Percentiles rank a stretch among this genome's conserved stretches.
Evolutionary conservation across 371 early-diverging fungal species (phyloP).

Genomic region (Syncephalastrum monosporum): DNA sequence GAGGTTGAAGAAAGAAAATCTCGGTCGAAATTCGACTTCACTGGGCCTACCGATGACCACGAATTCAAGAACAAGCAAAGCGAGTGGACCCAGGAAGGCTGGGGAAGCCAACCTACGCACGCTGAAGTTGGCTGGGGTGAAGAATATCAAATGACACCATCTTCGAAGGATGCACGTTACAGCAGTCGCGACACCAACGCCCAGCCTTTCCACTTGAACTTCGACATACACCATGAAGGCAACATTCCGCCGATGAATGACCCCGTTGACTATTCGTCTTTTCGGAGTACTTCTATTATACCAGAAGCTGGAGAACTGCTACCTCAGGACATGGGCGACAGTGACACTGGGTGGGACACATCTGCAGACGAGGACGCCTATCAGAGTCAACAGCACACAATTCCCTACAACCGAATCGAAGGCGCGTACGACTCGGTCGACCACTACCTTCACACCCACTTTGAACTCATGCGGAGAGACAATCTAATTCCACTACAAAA

Average conservation of each 20-base stretch:
- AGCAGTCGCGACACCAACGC: conserved; percentile 8
- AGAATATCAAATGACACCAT: not conserved
- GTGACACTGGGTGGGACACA: conserved; percentile 6
- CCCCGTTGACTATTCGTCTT: conserved; percentile 22
- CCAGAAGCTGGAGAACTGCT: conserved; percentile 30
- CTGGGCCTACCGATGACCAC: conserved; percentile 10
- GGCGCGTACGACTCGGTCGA: conserved; percentile 51
- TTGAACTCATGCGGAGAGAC: conserved; percentile 65
- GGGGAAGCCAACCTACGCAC: conserved; percentile 10
- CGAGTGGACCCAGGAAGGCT: not conserved
- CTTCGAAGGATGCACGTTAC: conserved; percentile 5
- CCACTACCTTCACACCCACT: conserved; percentile 65
- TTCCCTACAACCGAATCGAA: conserved; percentile 55
- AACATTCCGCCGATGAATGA: conserved; percentile 20
- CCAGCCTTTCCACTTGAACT: conserved; percentile 20
- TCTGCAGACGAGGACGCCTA: not conserved
- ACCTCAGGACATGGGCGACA: not conserved
- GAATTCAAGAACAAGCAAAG: too few species aligned
- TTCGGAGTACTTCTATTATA: conserved; percentile 23
- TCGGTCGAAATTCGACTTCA: conserved; percentile 13
- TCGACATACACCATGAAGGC: conserved; percentile 26
- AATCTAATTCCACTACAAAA: conserved; percentile 54
- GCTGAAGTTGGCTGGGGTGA: conserved; percentile 8
- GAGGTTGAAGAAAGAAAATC: conserved; percentile 4
- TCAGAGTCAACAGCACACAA: not conserved